Base-by-base conservation (phyloP, 306 rosid species). In the Vicia faba region DNA sequence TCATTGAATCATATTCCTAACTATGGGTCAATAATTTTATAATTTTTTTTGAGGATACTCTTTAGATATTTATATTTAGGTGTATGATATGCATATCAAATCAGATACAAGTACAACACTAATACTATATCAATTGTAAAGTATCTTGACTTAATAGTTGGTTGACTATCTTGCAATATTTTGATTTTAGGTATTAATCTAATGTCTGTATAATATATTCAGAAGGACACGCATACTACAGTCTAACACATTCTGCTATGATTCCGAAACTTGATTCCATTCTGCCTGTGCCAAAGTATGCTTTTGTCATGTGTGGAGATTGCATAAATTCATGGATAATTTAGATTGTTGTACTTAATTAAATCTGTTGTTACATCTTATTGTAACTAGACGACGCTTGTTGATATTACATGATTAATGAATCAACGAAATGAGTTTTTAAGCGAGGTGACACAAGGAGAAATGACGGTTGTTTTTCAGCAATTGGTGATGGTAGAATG, bases 341-440 rank as follows among this genome's bases (percentile, higher is more conserved):
- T 19, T 70, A 35, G 71, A 46, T 23, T 14, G 25, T 14, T 66
- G 45, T 40, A 26, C 19, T 31, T 33, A 3, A 14, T 56, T 7
- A 16, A 14, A 41, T 26, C 58, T 18, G 33, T 23, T 54, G 48
- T 66, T 55, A 15, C 20, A 8, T 8, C 28, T 51, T 43, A 18
- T 38, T 39, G 50, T 44, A 56, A 13, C 64, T 66, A 4, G 65
- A 54, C 43, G 57, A 26, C 70, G 57, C 36, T 66, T 71, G 55
- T 26, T 53, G 39, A 35, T 23, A 61, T 51, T 16, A 50, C 29
- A 26, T 39, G 59, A 69, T 20, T 2, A 45, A 55, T 45, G 58
- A 31, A 69, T 69, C 19, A 8, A 69, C 28, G 53, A 68, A 56
- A 51, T 7, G 20, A 46, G 31, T 20, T 36, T 36, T 14, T 8